Conservation (phyloP, 2,329 filamentous ascomycete species). For the Stenocarpella maydis region DNA sequence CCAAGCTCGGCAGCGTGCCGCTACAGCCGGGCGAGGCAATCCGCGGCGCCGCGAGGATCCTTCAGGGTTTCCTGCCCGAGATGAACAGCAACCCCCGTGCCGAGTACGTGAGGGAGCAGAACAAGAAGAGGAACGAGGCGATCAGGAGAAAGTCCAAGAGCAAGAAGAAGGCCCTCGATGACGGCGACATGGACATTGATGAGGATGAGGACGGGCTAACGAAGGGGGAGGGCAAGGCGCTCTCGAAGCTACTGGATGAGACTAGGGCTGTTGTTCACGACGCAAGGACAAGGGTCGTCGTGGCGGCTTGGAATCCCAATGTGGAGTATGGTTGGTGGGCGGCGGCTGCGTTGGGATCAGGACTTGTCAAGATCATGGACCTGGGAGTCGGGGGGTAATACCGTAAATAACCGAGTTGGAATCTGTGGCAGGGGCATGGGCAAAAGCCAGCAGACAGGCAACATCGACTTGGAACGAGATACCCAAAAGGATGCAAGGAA, state of each 20-base stretch:
- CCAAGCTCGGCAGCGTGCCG: conserved; percentile 21
- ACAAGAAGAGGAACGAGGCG: conserved; percentile 48
- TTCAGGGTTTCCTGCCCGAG: conserved; percentile 61
- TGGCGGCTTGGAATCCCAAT: conserved; percentile 75
- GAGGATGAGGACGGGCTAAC: conserved; percentile 40
- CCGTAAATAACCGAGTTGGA: neutral
- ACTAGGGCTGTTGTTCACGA: conserved; percentile 62
- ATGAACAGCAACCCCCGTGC: conserved; percentile 56
- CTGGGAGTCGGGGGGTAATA: conserved; percentile 55
- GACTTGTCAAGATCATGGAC: conserved; percentile 72
- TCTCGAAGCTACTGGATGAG: conserved; percentile 35
- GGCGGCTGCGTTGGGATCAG: conserved; percentile 71
- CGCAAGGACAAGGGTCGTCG: conserved; percentile 67
- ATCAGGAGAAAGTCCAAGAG: conserved; percentile 42
- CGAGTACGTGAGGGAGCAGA: conserved; percentile 45
- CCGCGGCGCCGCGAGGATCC: conserved; percentile 59
- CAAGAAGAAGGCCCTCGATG: conserved; percentile 45
- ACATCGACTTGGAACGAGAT: neutral
- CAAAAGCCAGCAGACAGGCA: neutral
- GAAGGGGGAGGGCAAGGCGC: conserved; percentile 36
- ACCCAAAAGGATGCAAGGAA: conserved; percentile 10
- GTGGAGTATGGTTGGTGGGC: conserved; percentile 71
- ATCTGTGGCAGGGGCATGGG: neutral
- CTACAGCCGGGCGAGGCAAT: conserved; percentile 38
- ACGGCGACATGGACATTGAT: conserved; percentile 38